Evolutionary conservation across 2,329 filamentous ascomycete species (phyloP).

Genomic region (Helotiales sp.): DNA sequence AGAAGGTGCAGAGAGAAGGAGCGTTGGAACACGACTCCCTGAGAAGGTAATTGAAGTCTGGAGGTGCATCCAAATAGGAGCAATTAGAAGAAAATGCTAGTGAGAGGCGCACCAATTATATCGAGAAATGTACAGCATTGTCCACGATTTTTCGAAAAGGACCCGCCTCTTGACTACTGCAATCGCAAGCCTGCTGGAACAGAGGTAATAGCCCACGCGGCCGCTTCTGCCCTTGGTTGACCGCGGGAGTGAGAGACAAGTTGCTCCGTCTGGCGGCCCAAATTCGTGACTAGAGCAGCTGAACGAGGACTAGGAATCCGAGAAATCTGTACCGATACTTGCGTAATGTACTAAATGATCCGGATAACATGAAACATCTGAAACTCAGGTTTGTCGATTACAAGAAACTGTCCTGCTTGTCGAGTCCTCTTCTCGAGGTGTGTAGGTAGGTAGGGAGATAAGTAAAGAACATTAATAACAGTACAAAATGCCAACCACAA

Average conservation of each 20-base stretch:
- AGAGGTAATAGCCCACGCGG: neutral
- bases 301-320: no score
- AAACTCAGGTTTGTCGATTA: no score
- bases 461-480: no score
- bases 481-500: no score
- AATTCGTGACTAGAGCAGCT: no score
- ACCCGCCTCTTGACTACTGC: neutral
- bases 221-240: neutral
- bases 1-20: neutral
- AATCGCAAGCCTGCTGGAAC: neutral
- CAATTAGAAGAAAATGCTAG: no score
- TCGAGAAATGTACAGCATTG: neutral
- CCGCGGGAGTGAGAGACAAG: neutral
- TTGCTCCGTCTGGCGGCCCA: neutral
- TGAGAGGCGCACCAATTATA: neutral
- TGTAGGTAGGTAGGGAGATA: no score
- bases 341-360: no score
- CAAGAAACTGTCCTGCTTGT: no score
- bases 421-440: no score
- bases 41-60: neutral
- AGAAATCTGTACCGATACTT: no score
- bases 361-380: no score
- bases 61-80: neutral
- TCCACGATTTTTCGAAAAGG: neutral
- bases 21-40: neutral